Base-by-base conservation (phyloP, 257 asterid genomes). In the Nicotiana paniculata region DNA sequence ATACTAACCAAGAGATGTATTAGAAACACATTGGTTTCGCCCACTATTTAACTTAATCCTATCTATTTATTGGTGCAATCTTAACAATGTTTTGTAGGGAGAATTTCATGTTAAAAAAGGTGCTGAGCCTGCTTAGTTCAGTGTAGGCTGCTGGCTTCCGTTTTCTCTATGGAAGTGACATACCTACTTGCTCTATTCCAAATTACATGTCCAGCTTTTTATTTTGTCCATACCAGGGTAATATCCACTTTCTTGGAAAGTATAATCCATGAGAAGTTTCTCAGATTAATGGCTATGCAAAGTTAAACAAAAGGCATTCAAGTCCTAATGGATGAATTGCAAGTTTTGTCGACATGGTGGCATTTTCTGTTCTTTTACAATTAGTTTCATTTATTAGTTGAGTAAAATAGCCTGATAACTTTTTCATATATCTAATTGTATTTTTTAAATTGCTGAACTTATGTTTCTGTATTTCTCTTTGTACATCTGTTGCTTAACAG, bases 401-500 rank as follows among this genome's bases (percentile, higher is more conserved):
- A 26, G 39, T 9, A 72, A 72, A 72, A 24, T 46, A 72, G 12
- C 79, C 24, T 11, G 79, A 72, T 24, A 72, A 12, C 63, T 48
- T 26, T 51, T 51, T 74, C 16, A 8, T 74, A 26, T 15, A 1
- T 75, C 46, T 28, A 3, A 24, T 51, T 51, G 4, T 13, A 9
- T 26, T 51, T 75, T 75, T 74, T 35, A 16, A 66, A 28, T 74
- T 32, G 74, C 82, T 51, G 82, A 69, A 32, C 35, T 84, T 77
- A 62, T 58, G 51, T 70, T 74, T 16, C 59, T 66, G 28, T 81
- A 11, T 79, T 17, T 69, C 54, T 70, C 75, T 75, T 17, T 55
- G 33, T 79, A 26, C 67, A 5, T 66, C 26, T 18, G 55, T 39
- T 82, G 16, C 67, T 79, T 10, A 74, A 80, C 82, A 93, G 97